phyloP scores from a whole-genome alignment of 2,329 filamentous ascomycete species.

The Cytospora chrysosperma region DNA sequence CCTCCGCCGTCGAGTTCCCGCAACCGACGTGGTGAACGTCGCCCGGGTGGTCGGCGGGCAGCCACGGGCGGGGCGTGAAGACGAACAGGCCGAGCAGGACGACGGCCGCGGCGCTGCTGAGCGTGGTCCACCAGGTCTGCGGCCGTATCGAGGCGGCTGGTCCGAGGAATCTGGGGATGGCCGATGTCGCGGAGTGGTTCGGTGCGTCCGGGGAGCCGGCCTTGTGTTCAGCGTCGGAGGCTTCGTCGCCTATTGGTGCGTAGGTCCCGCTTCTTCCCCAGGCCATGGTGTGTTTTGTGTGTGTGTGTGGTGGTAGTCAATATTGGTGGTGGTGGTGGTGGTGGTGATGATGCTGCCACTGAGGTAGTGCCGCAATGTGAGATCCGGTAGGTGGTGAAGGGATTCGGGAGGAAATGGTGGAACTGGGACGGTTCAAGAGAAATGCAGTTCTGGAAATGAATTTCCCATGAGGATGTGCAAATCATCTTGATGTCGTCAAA shows the following conservation, averaged over 20 bases:
- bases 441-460: background rate
- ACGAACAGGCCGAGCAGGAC: conserved; percentile 8
- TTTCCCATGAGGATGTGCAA: background rate
- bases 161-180: background rate
- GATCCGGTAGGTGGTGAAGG: background rate
- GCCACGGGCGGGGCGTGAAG: conserved; percentile 16
- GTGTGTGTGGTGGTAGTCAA: background rate
- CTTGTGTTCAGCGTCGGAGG: conserved; percentile 1
- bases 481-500: background rate
- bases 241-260: conserved; percentile 4
- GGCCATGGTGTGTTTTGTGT: no score
- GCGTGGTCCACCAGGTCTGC: background rate
- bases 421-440: background rate
- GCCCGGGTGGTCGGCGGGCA: conserved; percentile 1
- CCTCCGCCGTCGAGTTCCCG: conserved; percentile 15
- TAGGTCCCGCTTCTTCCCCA: conserved; percentile 16
- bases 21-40: conserved; percentile 3
- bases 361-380: no score
- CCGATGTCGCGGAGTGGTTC: background rate
- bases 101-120: background rate
- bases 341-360: background rate
- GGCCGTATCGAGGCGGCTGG: background rate
- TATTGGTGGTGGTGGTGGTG: background rate
- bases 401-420: background rate
- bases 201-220: background rate